Percentiles rank a stretch among this genome's conserved stretches.
Conservation (phyloP, 2,329 filamentous ascomycete genomes). For the Thyridium curvatum region DNA sequence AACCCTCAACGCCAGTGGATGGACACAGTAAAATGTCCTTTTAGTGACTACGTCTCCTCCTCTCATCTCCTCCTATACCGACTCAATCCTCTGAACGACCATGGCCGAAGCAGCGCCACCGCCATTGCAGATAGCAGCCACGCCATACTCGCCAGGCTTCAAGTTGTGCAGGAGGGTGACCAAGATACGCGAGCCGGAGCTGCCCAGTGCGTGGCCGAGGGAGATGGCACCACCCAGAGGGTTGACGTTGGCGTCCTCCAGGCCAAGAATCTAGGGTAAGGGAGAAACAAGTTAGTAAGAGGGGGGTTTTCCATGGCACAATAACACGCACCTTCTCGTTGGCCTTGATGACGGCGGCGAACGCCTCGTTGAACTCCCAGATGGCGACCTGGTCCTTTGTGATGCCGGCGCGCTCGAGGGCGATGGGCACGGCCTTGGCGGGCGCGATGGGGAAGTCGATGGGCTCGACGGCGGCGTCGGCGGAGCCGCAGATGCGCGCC, state of each 20-base stretch:
- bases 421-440: constrained; percentile 84
- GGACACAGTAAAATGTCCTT: too few species aligned
- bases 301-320: too few species aligned
- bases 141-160: constrained; percentile 86
- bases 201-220: constrained; percentile 85
- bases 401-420: constrained; percentile 82
- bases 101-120: constrained; percentile 88
- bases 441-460: constrained; percentile 95
- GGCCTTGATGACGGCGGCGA: constrained; percentile 90
- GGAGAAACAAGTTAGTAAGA: neutral
- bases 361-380: constrained; percentile 99
- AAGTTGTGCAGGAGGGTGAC: constrained; percentile 88
- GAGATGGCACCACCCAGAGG: constrained; percentile 87
- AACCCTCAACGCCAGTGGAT: too few species aligned
- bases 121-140: constrained; percentile 94
- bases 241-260: constrained; percentile 77
- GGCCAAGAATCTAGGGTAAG: constrained; percentile 60
- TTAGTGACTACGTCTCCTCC: too few species aligned
- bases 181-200: constrained; percentile 86
- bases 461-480: constrained; percentile 84
- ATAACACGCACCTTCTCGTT: constrained; percentile 69
- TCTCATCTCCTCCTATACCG: constrained; percentile 39
- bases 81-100: constrained; percentile 77
- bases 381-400: constrained; percentile 85
- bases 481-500: constrained; percentile 78